Evolutionary conservation across 306 rosid genomes (phyloP).

Genomic region (Amphicarpaea edgeworthii): DNA sequence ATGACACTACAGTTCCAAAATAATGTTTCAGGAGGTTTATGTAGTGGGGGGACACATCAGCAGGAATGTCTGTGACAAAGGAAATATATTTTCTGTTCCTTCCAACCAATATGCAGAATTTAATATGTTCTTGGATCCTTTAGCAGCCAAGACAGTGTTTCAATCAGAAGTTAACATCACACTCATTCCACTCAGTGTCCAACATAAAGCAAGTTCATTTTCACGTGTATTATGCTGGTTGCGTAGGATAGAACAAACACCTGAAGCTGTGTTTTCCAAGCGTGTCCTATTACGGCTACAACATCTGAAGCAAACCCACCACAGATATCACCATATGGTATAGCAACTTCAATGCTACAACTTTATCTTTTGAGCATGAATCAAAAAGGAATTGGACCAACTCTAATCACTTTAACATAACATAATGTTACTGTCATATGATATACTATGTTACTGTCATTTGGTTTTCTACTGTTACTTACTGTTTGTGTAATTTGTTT

Average conservation of each 20-base stretch:
- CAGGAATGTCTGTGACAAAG: conserved; percentile 56
- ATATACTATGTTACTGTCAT: neutral
- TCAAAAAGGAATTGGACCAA: neutral
- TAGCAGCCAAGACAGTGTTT: conserved; percentile 76
- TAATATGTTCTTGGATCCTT: conserved; percentile 89
- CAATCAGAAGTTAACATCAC: conserved; percentile 68
- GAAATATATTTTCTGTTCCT: conserved; percentile 76
- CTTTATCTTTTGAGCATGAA: neutral
- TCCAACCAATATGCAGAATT: conserved; percentile 82
- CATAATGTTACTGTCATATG: too few relatives aligned
- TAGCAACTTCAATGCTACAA: conserved; percentile 14
- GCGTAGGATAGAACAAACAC: conserved; percentile 51
- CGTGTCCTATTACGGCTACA: conserved; percentile 60
- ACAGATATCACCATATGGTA: conserved; percentile 85
- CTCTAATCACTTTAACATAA: conserved; percentile 2
- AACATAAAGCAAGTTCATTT: conserved; percentile 64
- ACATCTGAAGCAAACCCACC: conserved; percentile 57
- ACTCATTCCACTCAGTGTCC: conserved; percentile 76
- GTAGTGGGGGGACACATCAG: conserved; percentile 86
- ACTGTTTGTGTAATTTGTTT: conserved; percentile 12
- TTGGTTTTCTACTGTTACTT: conserved; percentile 19
- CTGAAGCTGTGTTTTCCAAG: conserved; percentile 64
- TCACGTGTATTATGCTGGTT: conserved; percentile 46
- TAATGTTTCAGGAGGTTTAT: conserved; percentile 70
- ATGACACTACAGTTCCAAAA: conserved; percentile 11